Conservation (phyloP, 192 early-diverging fungal genomes). For the Neocallimastix lanati region DNA sequence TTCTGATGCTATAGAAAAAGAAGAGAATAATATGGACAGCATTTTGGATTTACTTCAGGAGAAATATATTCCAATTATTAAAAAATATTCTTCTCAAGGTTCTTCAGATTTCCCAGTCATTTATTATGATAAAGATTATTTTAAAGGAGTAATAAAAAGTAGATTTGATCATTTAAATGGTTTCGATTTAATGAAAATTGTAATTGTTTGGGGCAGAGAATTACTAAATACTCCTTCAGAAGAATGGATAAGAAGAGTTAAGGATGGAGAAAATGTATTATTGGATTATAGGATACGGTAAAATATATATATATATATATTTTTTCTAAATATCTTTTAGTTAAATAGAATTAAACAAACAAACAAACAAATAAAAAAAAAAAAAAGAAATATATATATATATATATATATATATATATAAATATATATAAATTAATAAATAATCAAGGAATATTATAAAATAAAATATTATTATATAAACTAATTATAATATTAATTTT, state of each 20-base stretch:
- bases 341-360: no score
- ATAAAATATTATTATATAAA: no score
- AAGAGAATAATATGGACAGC: no score
- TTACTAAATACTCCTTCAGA: not conserved
- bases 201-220: not conserved
- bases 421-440: no score
- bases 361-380: no score
- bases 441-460: no score
- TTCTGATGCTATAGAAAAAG: no score
- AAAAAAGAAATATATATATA: no score
- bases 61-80: not conserved
- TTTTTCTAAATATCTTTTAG: no score
- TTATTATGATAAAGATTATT: not conserved
- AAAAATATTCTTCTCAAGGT: not conserved
- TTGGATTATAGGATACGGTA: not conserved
- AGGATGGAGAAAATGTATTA: not conserved
- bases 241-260: not conserved
- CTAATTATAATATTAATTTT: no score
- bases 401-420: no score
- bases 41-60: no score
- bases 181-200: not conserved
- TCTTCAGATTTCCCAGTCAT: not conserved
- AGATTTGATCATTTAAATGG: not conserved
- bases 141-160: not conserved
- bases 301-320: not conserved